phyloP scores from a whole-genome alignment of 176 grass and related monocot species.

The Aechmea fasciata region DNA sequence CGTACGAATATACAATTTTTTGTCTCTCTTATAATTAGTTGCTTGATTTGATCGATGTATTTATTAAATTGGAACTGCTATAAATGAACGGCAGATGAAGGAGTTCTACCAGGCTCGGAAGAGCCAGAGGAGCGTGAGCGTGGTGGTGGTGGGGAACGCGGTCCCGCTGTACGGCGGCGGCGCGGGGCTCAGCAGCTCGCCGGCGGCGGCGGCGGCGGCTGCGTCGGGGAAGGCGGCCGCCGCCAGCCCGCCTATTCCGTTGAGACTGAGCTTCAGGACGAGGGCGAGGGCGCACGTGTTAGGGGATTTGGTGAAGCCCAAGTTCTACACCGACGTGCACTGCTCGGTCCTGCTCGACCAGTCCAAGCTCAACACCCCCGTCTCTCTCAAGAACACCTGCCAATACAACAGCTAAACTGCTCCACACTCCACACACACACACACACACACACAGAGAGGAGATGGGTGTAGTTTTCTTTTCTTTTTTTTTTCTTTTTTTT shows the following conservation, averaged over 20 bases:
- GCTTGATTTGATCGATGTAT: no score
- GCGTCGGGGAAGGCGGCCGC: conserved; percentile 11
- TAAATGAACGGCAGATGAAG: conserved; percentile 56
- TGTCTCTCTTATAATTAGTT: no score
- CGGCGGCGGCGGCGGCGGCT: conserved; percentile 26
- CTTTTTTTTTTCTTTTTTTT: background rate
- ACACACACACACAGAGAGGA: no score
- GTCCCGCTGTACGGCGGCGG: conserved; percentile 89
- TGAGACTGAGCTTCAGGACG: conserved; percentile 46
- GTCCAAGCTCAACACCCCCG: conserved; percentile 40
- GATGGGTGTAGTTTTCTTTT: background rate
- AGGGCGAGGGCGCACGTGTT: conserved; percentile 73
- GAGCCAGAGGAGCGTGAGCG: conserved; percentile 53
- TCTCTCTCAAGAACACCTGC: conserved; percentile 53
- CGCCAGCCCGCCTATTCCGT: conserved; percentile 27
- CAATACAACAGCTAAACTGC: conserved; percentile 11
- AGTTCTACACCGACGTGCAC: conserved; percentile 50
- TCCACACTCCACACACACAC: no score
- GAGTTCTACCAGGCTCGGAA: conserved; percentile 89
- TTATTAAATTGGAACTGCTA: no score
- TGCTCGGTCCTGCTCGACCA: conserved; percentile 53
- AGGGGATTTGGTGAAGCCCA: conserved; percentile 75
- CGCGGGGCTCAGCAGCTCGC: conserved; percentile 42
- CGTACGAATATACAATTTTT: conserved; percentile 7
- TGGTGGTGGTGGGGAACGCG: conserved; percentile 39